Evolutionary conservation across 2,329 filamentous ascomycete species (phyloP), one percentile per base, ranked within the genome.

Genomic region (Pleomassaria siparia): DNA sequence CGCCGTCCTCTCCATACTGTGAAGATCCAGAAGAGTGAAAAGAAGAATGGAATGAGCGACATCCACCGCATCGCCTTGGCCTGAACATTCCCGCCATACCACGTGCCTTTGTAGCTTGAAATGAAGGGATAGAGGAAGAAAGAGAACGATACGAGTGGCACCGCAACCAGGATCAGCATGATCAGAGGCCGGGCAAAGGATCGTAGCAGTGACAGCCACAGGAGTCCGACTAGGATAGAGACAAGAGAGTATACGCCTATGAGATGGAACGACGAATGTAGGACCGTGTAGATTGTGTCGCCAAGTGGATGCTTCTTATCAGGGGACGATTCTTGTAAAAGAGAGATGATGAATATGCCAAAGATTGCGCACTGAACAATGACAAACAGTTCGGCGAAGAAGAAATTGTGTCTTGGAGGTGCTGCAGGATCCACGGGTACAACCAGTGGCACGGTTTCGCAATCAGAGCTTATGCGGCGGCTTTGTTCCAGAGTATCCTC

Each of bases 61-160:
- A 88, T 80, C 84, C 89, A 95, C 41, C 94, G 83, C 91, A 99
- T 95, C 13, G 86, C 82, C 45, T 79, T 83, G 67, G 97, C 94
- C 69, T 99, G 94, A n/a, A 91, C 58, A 54, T 86, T 87, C 12
- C 79, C 72, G n/a, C 90, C 90, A 49, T 88, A 80, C 67, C 83
- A 87, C 24, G 79, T 75, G 2, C 89, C 89, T 63, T 90, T 86
- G 72, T 90, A 96, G 62, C 91, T 96, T 28, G 89, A 89, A 43
- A 96, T 82, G 57, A 99, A 86, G 0, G 94, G 88, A 66, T 97
- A 97, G 26, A 99, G 74, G 24, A 88, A 91, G 69, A 97, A 96
- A 0, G 90, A 91, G 54, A 94, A 82, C 49, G 96, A 80, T 22
- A 96, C 86, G 53, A 91, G 75, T 0, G 94, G 94, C 13, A 96